Evolutionary conservation across 345 rosid genomes (phyloP).

Genomic region (Noccaea bulbosa): DNA sequence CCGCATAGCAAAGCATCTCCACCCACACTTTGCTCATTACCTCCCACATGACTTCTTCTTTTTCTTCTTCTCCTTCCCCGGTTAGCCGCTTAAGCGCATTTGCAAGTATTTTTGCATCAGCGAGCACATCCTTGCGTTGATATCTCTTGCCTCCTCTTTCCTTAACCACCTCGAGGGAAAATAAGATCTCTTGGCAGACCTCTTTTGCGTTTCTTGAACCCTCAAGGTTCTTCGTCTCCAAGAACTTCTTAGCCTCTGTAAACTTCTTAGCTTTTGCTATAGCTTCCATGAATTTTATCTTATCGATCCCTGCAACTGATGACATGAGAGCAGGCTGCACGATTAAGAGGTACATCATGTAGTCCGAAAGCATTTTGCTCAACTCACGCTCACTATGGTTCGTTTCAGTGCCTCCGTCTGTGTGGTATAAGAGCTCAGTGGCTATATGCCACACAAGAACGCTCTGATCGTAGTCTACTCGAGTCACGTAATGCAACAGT

Average conservation of each 20-base stretch:
- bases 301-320: constrained; percentile 49
- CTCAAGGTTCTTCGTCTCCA: constrained; percentile 14
- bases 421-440: constrained; percentile 25
- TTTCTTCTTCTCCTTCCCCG: not conserved
- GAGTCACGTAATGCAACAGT: constrained; percentile 41
- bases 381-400: not conserved
- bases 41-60: constrained; percentile 46
- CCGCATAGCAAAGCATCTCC: constrained; percentile 56
- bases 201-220: not conserved
- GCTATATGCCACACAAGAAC: constrained; percentile 46
- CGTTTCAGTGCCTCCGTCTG: not conserved
- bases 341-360: constrained; percentile 54
- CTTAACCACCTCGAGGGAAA: not conserved
- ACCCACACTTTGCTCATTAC: constrained; percentile 58
- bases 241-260: constrained; percentile 20
- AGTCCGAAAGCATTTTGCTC: constrained; percentile 52
- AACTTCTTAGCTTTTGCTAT: constrained; percentile 39
- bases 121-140: constrained; percentile 53
- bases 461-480: constrained; percentile 44
- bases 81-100: constrained; percentile 34
- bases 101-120: constrained; percentile 54
- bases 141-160: constrained; percentile 47
- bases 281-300: constrained; percentile 50
- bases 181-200: constrained; percentile 33
- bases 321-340: constrained; percentile 52